Evolutionary conservation across 2,329 filamentous ascomycete genomes (phyloP).

Genomic region (Orbilia blumenaviensis): DNA sequence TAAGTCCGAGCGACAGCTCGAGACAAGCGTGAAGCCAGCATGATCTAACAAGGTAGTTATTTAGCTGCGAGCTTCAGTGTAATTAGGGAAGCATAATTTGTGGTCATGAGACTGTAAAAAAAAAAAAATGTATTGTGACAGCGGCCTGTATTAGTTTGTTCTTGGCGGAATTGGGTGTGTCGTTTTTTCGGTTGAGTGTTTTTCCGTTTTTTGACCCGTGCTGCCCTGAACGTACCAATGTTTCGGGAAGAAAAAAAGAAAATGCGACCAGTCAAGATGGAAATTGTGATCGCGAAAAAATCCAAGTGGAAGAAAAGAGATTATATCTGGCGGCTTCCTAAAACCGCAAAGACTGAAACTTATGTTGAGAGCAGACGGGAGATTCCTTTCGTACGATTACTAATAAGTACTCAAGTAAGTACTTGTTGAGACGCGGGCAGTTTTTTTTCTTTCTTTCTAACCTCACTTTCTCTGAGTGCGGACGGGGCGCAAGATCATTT

Average conservation of each 20-base stretch:
- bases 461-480: too few species aligned
- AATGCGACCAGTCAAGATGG: too few species aligned
- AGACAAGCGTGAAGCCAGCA: slow-evolving; percentile 29
- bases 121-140: slow-evolving; percentile 4
- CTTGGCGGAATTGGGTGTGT: slow-evolving; percentile 23
- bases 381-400: too few species aligned
- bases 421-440: not conserved
- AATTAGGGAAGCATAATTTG: slow-evolving; percentile 22
- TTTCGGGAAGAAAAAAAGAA: too few species aligned
- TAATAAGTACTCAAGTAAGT: too few species aligned
- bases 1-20: slow-evolving; percentile 12
- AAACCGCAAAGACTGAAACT: not conserved
- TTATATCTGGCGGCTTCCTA: too few species aligned
- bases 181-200: not conserved
- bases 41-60: not conserved
- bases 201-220: not conserved
- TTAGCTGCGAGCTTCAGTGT: not conserved
- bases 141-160: not conserved
- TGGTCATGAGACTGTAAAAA: slow-evolving; percentile 15
- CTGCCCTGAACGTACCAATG: not conserved
- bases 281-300: too few species aligned
- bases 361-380: not conserved
- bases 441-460: too few species aligned
- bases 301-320: too few species aligned
- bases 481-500: too few species aligned